Conservation (phyloP, 306 rosid species). For the Prunus mongolica region DNA sequence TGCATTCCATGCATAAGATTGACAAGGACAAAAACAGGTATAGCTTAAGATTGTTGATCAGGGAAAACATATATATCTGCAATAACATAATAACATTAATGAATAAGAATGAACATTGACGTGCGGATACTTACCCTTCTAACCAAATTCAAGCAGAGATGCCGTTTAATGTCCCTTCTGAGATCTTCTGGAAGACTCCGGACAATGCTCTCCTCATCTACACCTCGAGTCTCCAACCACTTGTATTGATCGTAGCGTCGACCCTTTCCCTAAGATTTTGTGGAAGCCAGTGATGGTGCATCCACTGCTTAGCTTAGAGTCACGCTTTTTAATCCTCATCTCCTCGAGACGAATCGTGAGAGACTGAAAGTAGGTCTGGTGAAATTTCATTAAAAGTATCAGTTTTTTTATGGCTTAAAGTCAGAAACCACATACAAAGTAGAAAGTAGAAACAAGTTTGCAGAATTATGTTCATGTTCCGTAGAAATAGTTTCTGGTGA, state of each 20-base stretch:
- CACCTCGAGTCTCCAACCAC: constrained; percentile 60
- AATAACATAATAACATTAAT: not conserved
- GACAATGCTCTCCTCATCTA: constrained; percentile 53
- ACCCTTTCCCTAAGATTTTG: constrained; percentile 47
- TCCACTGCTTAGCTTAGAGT: constrained; percentile 62
- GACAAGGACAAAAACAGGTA: too few relatives aligned
- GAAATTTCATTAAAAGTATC: not conserved
- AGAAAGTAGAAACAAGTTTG: not conserved
- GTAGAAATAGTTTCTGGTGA: not conserved
- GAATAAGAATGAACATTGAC: not conserved
- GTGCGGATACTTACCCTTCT: constrained; percentile 58
- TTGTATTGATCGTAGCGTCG: constrained; percentile 54
- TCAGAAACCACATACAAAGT: not conserved
- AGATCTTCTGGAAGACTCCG: constrained; percentile 53
- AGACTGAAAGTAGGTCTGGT: constrained; percentile 56
- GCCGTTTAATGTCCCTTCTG: constrained; percentile 53
- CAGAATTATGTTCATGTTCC: not conserved
- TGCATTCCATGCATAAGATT: not conserved
- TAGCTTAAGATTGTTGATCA: too few relatives aligned
- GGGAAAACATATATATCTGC: too few relatives aligned
- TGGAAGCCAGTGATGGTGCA: constrained; percentile 60
- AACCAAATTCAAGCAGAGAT: constrained; percentile 68
- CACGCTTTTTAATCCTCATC: constrained; percentile 54
- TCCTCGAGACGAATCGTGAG: constrained; percentile 50
- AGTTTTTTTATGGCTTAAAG: not conserved